phyloP scores from a whole-genome alignment of 2,329 filamentous ascomycete genomes.

The Leptographium wingfieldii region DNA sequence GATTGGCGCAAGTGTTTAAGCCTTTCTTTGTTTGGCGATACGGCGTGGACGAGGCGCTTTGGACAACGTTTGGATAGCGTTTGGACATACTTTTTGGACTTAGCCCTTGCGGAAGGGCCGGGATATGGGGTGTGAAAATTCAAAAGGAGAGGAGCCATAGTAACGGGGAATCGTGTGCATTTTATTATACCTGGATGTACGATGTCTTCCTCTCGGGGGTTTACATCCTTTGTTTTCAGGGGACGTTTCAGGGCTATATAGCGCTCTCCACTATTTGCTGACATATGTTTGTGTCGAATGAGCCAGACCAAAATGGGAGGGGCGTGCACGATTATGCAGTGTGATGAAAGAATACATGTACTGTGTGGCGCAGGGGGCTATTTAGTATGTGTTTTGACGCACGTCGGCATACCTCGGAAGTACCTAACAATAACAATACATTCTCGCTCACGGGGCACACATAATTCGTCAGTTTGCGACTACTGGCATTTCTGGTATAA shows the following conservation, averaged over 20 bases:
- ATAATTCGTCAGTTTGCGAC: too few relatives aligned
- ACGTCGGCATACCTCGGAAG: too few relatives aligned
- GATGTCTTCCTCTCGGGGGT: neutral
- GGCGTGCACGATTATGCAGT: too few relatives aligned
- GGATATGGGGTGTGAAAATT: neutral
- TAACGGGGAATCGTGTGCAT: neutral
- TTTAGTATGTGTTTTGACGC: too few relatives aligned
- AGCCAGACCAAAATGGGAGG: too few relatives aligned
- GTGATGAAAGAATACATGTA: too few relatives aligned
- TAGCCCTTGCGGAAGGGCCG: neutral
- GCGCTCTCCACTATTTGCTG: too few relatives aligned
- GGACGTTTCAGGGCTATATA: neutral
- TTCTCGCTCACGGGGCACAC: too few relatives aligned
- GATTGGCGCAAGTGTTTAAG: neutral
- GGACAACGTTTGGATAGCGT: neutral
- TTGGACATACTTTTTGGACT: neutral
- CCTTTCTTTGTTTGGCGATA: neutral
- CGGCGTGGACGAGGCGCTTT: neutral
- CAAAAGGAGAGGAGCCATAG: neutral
- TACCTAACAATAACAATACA: too few relatives aligned
- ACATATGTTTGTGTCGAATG: too few relatives aligned
- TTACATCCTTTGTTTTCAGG: neutral
- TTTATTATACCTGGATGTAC: neutral
- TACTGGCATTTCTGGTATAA: neutral
- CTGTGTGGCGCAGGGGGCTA: too few relatives aligned